phyloP scores from a whole-genome alignment of 768 basidiomycete genomes.

The Sistotremastrum niveocremeum region DNA sequence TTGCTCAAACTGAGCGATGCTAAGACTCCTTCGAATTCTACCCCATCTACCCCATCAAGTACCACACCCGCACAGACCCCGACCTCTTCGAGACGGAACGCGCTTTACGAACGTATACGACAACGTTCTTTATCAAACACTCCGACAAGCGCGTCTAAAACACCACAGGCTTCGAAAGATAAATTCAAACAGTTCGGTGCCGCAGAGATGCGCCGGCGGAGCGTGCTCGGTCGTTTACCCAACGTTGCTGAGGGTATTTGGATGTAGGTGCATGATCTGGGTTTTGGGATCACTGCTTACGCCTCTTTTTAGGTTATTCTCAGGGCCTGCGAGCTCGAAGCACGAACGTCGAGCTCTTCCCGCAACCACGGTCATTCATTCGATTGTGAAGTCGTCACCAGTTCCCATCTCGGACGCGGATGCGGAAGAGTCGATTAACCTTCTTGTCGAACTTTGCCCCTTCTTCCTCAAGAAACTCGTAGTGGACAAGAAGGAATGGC shows the following conservation, averaged over 20 bases:
- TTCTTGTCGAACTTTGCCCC: conserved; percentile 59
- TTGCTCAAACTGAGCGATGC: conserved; percentile 12
- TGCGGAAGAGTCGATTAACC: conserved; percentile 56
- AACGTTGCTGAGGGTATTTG: conserved; percentile 81
- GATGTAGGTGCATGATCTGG: conserved; percentile 43
- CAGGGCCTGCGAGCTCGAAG: conserved; percentile 36
- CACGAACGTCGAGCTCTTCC: conserved; percentile 66
- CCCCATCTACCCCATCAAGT: conserved; percentile 32
- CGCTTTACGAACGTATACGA: conserved; percentile 69
- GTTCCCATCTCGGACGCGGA: conserved; percentile 69
- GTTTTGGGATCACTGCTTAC: background rate
- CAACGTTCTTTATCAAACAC: conserved; percentile 55
- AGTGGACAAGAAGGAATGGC: conserved; percentile 42
- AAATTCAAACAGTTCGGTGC: conserved; percentile 59
- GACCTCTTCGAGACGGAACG: conserved; percentile 60
- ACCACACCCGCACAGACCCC: conserved; percentile 48
- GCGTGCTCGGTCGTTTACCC: conserved; percentile 60
- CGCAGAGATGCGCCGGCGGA: conserved; percentile 65
- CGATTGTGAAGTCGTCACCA: conserved; percentile 68
- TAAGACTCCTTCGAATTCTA: conserved; percentile 17
- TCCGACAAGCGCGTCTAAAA: conserved; percentile 37
- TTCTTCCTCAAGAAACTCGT: conserved; percentile 62
- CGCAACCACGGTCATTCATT: conserved; percentile 46
- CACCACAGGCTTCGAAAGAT: conserved; percentile 34
- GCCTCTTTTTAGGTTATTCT: conserved; percentile 45